A percentile compares a stretch with the other conserved stretches of the same genome.
Evolutionary conservation across 257 asterid species (phyloP).

Genomic region (Euphrasia confusa): DNA sequence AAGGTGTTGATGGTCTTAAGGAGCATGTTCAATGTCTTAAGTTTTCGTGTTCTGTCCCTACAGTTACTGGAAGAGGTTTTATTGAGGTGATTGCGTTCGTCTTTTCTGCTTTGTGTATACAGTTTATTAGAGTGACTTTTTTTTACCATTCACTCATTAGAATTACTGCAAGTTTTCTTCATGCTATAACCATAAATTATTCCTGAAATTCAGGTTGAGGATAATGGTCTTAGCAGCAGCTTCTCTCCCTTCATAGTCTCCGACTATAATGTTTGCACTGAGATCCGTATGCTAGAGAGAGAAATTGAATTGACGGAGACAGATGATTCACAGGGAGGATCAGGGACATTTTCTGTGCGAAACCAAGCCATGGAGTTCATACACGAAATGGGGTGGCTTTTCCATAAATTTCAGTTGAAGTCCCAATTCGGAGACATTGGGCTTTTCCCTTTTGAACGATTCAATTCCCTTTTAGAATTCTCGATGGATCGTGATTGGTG

Average conservation of each 20-base stretch:
- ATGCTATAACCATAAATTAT: conserved; percentile 28
- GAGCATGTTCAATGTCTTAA: conserved; percentile 48
- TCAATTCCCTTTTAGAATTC: conserved; percentile 62
- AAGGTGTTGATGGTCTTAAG: conserved; percentile 32
- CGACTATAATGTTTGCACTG: conserved; percentile 63
- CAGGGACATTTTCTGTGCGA: conserved; percentile 32
- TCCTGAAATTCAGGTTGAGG: conserved; percentile 48
- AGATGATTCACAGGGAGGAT: conserved; percentile 32
- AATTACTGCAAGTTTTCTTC: conserved; percentile 38
- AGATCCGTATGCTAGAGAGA: conserved; percentile 56
- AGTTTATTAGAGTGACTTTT: background rate
- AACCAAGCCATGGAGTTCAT: conserved; percentile 59
- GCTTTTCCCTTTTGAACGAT: conserved; percentile 50
- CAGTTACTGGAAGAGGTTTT: conserved; percentile 68
- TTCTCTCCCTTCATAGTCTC: conserved; percentile 87
- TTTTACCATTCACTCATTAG: background rate
- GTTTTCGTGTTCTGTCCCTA: conserved; percentile 54
- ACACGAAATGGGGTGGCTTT: conserved; percentile 62
- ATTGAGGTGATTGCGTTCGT: conserved; percentile 46
- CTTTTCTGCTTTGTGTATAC: conserved; percentile 12
- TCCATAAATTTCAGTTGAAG: conserved; percentile 35
- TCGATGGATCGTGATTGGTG: conserved; percentile 70
- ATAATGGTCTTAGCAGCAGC: conserved; percentile 61
- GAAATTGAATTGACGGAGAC: conserved; percentile 35
- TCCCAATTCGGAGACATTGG: conserved; percentile 36